Evolutionary conservation across 176 grass and related monocot genomes (phyloP).

Genomic region (Musa itinerans): DNA sequence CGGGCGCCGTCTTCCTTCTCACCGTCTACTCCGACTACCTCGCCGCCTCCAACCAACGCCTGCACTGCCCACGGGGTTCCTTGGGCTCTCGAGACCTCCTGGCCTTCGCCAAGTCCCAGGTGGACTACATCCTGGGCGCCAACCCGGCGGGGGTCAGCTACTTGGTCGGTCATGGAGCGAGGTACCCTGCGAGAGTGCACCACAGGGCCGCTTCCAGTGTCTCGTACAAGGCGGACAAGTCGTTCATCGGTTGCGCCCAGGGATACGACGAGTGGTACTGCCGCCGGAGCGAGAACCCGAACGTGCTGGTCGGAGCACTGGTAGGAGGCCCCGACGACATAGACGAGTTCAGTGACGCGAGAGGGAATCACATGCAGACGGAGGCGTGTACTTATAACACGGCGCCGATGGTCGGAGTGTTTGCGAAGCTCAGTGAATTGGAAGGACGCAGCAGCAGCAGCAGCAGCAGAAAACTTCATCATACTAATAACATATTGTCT

Average conservation of each 20-base stretch:
- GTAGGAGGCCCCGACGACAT: conserved; percentile 7
- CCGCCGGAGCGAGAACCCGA: neutral
- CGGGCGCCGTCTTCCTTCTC: conserved; percentile 13
- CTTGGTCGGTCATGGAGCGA: neutral
- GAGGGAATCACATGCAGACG: conserved; percentile 15
- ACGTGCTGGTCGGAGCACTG: conserved; percentile 1
- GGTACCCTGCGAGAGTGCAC: conserved; percentile 2
- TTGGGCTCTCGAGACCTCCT: neutral
- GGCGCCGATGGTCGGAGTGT: conserved; percentile 4
- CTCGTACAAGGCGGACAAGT: conserved; percentile 5
- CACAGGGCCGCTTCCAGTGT: conserved; percentile 7
- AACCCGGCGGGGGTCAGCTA: conserved; percentile 2
- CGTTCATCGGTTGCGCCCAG: conserved; percentile 11
- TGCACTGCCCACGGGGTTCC: neutral
- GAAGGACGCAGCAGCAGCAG: neutral
- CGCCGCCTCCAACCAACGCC: neutral
- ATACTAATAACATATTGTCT: neutral
- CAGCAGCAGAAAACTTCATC: neutral
- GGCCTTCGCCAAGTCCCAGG: conserved; percentile 2
- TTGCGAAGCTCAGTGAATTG: neutral
- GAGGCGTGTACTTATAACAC: conserved; percentile 17
- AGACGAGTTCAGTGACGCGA: neutral
- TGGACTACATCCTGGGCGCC: conserved; percentile 4
- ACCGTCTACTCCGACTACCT: conserved; percentile 10
- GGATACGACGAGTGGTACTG: conserved; percentile 13